Percentiles rank a stretch among this genome's conserved stretches.
These are phyloP conservation scores for Fusarium tricinctum DNA, from an alignment of 2,329 filamentous ascomycete species.

Conservation along the genomic window DNA sequence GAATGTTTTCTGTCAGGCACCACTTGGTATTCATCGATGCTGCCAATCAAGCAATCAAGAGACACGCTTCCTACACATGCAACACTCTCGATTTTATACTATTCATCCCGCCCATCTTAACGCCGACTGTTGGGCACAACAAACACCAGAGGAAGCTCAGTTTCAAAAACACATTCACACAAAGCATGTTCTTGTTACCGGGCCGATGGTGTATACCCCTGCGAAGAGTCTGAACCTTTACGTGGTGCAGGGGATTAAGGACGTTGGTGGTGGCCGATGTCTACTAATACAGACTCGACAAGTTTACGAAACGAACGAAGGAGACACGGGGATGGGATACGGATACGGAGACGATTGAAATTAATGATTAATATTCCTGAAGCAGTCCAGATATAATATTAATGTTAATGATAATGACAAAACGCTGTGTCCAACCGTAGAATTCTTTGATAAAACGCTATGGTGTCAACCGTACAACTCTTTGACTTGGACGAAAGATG, in stretches of 20 bases:
- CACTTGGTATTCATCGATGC: not conserved
- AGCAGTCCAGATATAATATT: constrained; percentile 36
- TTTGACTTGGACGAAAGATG: not conserved
- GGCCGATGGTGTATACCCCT: constrained; percentile 43
- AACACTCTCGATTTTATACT: constrained; percentile 23
- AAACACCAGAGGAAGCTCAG: constrained; percentile 34
- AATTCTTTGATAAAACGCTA: not conserved
- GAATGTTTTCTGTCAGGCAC: not conserved
- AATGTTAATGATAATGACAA: constrained; percentile 34
- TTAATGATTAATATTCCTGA: constrained; percentile 35
- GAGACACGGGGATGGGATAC: not conserved
- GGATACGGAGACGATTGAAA: constrained; percentile 18
- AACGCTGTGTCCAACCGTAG: not conserved
- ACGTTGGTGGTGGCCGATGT: constrained; percentile 31
- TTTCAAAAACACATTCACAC: not conserved
- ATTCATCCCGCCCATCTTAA: constrained; percentile 46
- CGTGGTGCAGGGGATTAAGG: constrained; percentile 49
- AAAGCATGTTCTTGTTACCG: not conserved
- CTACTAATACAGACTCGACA: constrained; percentile 45
- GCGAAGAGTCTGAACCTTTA: constrained; percentile 49
- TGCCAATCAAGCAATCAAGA: not conserved
- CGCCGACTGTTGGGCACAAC: constrained; percentile 48
- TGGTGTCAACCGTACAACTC: not conserved
- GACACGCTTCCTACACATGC: constrained; percentile 18
- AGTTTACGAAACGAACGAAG: constrained; percentile 19